A percentile compares a stretch with the other conserved stretches of the same genome.
phyloP scores from a whole-genome alignment of 495 filamentous ascomycete species.

The Xylaria sp. region DNA sequence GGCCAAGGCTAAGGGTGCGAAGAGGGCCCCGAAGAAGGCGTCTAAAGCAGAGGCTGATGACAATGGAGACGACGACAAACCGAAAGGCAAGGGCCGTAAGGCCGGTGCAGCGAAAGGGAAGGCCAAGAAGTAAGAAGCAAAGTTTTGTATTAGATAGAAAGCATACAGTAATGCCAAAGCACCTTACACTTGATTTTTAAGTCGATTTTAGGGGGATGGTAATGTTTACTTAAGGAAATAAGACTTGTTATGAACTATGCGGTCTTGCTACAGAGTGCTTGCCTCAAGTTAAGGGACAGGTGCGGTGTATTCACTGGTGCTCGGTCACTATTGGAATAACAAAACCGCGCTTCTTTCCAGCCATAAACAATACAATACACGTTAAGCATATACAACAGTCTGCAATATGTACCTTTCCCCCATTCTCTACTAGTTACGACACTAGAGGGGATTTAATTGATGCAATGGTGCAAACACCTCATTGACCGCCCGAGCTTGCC shows the following conservation, averaged over 20 bases:
- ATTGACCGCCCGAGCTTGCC: not conserved
- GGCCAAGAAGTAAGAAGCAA: slow-evolving; percentile 41
- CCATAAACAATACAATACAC: slow-evolving; percentile 2
- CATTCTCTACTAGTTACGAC: not conserved
- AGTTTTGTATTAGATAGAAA: slow-evolving; percentile 7
- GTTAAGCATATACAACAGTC: not conserved
- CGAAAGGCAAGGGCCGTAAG: slow-evolving; percentile 56
- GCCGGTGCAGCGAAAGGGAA: slow-evolving; percentile 49
- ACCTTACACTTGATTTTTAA: not conserved
- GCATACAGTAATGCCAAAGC: not conserved
- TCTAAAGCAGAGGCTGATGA: slow-evolving; percentile 56
- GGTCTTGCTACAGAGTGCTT: not conserved
- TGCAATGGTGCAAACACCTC: not conserved
- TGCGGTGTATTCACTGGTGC: slow-evolving; percentile 6
- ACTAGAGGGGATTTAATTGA: not conserved
- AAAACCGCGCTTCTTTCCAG: not conserved
- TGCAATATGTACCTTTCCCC: not conserved
- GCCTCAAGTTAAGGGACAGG: not conserved
- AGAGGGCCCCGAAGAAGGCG: slow-evolving; percentile 63
- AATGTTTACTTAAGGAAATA: not conserved
- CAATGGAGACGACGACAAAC: slow-evolving; percentile 58
- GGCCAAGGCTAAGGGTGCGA: slow-evolving; percentile 57
- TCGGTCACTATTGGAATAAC: not conserved
- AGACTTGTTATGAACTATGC: not conserved
- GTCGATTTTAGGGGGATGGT: not conserved